Percentiles rank a stretch among this genome's conserved stretches.
phyloP scores from a whole-genome alignment of 768 basidiomycete species.

The Kwoniella sp. region DNA sequence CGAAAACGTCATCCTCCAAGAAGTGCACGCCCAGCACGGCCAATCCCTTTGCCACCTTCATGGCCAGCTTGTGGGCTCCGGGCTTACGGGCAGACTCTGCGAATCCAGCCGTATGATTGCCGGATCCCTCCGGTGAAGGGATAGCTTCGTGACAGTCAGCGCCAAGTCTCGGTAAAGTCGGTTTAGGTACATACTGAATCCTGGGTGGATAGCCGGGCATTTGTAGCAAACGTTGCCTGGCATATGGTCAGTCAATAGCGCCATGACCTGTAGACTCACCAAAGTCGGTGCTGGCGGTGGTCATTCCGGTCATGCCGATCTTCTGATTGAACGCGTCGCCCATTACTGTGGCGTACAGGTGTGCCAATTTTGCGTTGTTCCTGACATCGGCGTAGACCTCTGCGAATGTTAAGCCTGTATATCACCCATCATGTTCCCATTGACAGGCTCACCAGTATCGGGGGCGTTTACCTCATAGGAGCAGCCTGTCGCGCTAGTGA shows the following conservation, averaged over 20 bases:
- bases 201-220: slow-evolving; percentile 2
- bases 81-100: slow-evolving; percentile 26
- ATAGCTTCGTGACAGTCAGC: slow-evolving; percentile 15
- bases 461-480: too few species aligned
- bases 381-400: slow-evolving; percentile 32
- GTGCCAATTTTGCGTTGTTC: slow-evolving; percentile 14
- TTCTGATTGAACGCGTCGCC: slow-evolving; percentile 20
- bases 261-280: slow-evolving; percentile 12
- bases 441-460: too few species aligned
- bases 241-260: neutral
- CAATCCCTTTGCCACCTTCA: slow-evolving; percentile 23
- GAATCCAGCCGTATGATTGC: slow-evolving; percentile 40
- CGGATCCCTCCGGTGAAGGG: slow-evolving; percentile 16
- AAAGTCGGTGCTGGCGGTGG: slow-evolving; percentile 24
- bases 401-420: neutral
- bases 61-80: slow-evolving; percentile 37
- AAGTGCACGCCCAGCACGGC: slow-evolving; percentile 21
- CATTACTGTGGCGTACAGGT: slow-evolving; percentile 21
- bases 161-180: slow-evolving; percentile 1
- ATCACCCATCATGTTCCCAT: neutral
- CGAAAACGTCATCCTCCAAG: slow-evolving; percentile 19
- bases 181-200: slow-evolving; percentile 6
- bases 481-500: too few species aligned
- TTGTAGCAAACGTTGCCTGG: slow-evolving; percentile 15
- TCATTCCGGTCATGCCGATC: slow-evolving; percentile 11